A percentile compares a stretch with the other conserved stretches of the same genome.
These are phyloP conservation scores for Aspergillus coremiiformis DNA, from an alignment of 495 filamentous ascomycete species.

Conservation along the genomic window DNA sequence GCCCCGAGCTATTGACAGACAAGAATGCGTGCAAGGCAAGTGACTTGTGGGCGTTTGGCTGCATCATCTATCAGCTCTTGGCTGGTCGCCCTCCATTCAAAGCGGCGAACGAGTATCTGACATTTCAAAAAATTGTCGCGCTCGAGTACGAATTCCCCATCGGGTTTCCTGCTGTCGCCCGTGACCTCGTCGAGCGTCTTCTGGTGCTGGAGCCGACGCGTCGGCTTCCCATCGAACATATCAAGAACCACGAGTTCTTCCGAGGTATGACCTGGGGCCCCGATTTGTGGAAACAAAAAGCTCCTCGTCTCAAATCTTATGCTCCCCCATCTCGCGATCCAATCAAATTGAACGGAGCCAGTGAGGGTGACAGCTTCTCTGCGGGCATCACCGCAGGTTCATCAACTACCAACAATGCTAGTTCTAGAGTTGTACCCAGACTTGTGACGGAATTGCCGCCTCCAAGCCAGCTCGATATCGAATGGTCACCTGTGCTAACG, in stretches of 20 bases:
- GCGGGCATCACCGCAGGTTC: constrained; percentile 45
- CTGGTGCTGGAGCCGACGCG: constrained; percentile 84
- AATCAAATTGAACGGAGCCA: constrained; percentile 69
- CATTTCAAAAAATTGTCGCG: constrained; percentile 95
- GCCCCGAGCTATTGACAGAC: constrained; percentile 87
- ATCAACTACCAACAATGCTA: constrained; percentile 33
- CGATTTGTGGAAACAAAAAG: constrained; percentile 82
- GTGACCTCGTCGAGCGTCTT: constrained; percentile 85
- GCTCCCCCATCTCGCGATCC: constrained; percentile 71
- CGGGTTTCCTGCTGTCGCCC: constrained; percentile 82
- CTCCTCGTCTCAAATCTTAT: constrained; percentile 82
- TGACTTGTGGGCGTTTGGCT: constrained; percentile 99
- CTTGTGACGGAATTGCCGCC: constrained; percentile 94
- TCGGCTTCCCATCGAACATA: constrained; percentile 88
- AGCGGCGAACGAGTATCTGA: constrained; percentile 91
- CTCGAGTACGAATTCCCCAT: constrained; percentile 90
- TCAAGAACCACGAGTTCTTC: constrained; percentile 97
- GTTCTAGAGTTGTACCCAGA: constrained; percentile 57
- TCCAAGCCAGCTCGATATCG: constrained; percentile 93
- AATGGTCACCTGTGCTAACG: constrained; percentile 96
- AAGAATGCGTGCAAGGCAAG: constrained; percentile 98
- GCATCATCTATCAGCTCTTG: constrained; percentile 94
- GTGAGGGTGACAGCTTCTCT: constrained; percentile 34
- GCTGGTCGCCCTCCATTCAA: constrained; percentile 96
- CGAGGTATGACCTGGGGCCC: constrained; percentile 82